Conservation (phyloP, 306 rosid genomes). For the Cicer arietinum region DNA sequence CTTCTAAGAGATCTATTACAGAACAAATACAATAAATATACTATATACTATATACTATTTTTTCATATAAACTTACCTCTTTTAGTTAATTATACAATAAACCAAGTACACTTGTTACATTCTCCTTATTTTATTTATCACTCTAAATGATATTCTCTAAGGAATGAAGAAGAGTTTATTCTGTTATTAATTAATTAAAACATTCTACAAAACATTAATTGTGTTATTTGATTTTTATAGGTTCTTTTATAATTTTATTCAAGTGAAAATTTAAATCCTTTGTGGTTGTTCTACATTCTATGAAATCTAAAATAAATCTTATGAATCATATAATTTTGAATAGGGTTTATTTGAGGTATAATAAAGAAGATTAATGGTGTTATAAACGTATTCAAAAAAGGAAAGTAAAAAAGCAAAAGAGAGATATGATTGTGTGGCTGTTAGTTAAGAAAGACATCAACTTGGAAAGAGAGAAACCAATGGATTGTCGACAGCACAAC, state of each 20-base stretch:
- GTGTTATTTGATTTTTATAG: no score
- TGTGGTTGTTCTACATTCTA: no score
- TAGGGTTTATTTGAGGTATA: not conserved
- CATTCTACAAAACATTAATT: not conserved
- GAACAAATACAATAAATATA: no score
- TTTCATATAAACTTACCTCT: not conserved
- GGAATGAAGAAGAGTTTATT: not conserved
- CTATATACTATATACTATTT: no score
- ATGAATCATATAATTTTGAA: no score
- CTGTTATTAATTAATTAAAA: not conserved
- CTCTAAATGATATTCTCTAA: not conserved
- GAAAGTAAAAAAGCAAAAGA: constrained; percentile 35
- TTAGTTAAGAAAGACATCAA: constrained; percentile 32
- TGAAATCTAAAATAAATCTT: no score
- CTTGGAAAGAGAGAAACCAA: constrained; percentile 42
- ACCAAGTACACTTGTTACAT: no score
- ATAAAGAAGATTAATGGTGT: not conserved
- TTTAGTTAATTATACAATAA: no score
- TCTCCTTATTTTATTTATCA: not conserved
- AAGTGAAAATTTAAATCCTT: no score
- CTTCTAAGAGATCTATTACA: no score
- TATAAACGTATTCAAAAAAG: not conserved
- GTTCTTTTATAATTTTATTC: not conserved
- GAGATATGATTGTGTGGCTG: constrained; percentile 45
- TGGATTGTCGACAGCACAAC: constrained; percentile 64